Evolutionary conservation across 805 yeast genomes (phyloP), one percentile per base, ranked within the genome.

Genomic region (Saccharomycopsis amapae): DNA sequence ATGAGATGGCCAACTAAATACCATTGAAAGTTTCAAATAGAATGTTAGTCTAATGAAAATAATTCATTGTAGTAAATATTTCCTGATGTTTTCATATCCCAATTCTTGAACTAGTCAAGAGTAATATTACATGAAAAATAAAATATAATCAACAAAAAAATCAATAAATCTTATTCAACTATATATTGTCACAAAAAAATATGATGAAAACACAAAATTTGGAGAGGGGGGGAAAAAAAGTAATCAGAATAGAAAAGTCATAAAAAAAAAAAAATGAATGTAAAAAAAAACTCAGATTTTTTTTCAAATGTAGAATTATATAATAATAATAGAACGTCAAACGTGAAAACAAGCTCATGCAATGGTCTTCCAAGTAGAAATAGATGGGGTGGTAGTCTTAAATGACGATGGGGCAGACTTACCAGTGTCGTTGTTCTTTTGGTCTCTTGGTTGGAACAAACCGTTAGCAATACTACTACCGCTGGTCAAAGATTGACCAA

Each of bases 351-450:
- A n/a, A n/a, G 23, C 7, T 38, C 36, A 49, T 31, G 72, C 71
- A 62, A 70, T 79, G 38, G 85, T 76, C 35, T 81, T 70, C 72
- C 76, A 79, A 38, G 76, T 67, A 49, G 69, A 62, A 54, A 75
- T 58, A 4, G 72, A 64, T 55, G 79, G 76, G 32, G 85, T 76
- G 4, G 62, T 59, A 40, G 76, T 72, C 64, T 68, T 72, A 56
- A 45, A 51, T 17, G 52, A 48, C 17, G 15, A 23, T 42, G 54
- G 54, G 15, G 54, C 54, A 39, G 33, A 10, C 3, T 22, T 38
- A 0, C 86, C 87, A 0, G 87, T 81, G 56, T 81, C 87, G 55
- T 81, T 79, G 52, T 79, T 78, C 38, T 73, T 66, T 55, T 79
- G 85, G 33, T 62, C 56, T 32, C 64, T 71, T 1, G 88, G 87